These are phyloP conservation scores for Acaromyces ingoldii DNA, from an alignment of 1,284 basidiomycete genomes.

Conservation along the genomic window DNA sequence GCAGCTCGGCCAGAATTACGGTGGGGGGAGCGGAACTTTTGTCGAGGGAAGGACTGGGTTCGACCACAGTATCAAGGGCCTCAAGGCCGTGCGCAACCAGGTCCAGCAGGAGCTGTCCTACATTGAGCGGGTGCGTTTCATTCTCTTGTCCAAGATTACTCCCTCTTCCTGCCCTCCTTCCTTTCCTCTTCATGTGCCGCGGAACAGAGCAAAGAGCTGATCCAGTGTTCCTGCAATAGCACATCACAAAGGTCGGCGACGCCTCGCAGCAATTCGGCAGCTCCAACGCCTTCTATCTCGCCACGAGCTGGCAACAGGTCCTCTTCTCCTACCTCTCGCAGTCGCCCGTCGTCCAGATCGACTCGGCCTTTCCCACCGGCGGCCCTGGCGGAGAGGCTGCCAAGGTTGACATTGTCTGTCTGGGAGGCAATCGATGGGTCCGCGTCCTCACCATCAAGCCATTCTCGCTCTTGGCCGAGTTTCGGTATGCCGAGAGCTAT, in stretches of 20 bases:
- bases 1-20: too few relatives aligned
- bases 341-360: conserved; percentile 21
- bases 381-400: conserved; percentile 3
- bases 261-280: too few relatives aligned
- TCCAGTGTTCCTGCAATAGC: too few relatives aligned
- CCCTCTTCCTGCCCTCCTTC: too few relatives aligned
- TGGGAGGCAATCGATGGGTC: conserved; percentile 27
- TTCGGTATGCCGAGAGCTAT: conserved; percentile 35
- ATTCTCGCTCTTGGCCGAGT: conserved; percentile 25
- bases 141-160: too few relatives aligned
- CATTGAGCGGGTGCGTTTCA: conserved; percentile 8
- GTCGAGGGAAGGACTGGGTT: too few relatives aligned
- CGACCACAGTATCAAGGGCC: conserved; percentile 20
- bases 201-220: too few relatives aligned
- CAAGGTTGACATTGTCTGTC: conserved; percentile 35
- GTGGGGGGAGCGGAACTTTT: too few relatives aligned
- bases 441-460: conserved; percentile 26
- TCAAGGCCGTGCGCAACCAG: conserved; percentile 17
- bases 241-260: too few relatives aligned
- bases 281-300: conserved; percentile 32
- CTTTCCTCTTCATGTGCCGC: too few relatives aligned
- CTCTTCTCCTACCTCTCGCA: conserved; percentile 20
- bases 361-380: conserved; percentile 19
- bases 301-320: conserved; percentile 26
- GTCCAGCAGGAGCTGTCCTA: conserved; percentile 21